Evolutionary conservation across 352 stramenopile genomes (phyloP), one percentile per base, ranked within the genome.

Genomic region (Thraustochytrium aureum): DNA sequence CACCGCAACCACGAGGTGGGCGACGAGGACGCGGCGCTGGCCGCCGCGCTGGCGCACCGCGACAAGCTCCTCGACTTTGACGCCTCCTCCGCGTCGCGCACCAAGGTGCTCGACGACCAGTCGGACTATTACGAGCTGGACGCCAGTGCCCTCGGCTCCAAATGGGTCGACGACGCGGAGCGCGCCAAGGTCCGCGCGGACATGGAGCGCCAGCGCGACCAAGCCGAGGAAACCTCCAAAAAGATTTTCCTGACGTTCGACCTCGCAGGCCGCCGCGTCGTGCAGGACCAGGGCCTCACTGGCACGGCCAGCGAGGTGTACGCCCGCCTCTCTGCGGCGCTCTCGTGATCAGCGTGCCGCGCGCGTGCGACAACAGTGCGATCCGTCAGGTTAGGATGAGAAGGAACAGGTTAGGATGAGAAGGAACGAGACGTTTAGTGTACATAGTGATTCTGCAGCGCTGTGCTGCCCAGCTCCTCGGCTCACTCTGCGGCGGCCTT

Each of bases 51-150:
- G 20, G 65, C 65, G n/a, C 75, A 75, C 65, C 75, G 74, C 32
- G 74, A 82, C 61, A 61, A 47, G 41, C 66, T 83, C 10, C 66
- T 83, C 5, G 65, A 74, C 38, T 83, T 83, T 72, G 75, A 83
- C 45, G 14, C 26, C 2, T 59, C 75, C 33, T 64, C 65, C 5
- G 75, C 30, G 6, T 60, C 65, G n/a, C 54, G 75, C 0, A 79
- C 75, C n/a, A 79, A 83, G 39, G 75, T 83, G 5, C 74, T 50
- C 47, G 75, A 83, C 47, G 75, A 83, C 50, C 61, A 82, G 39
- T 32, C 62, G 4, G 75, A 83, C 66, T 83, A 83, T 35, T 83
- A 82, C 61, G 56, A 62, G 41, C 52, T 79, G 52, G 69, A 79
- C 35, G 26, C 67, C n/a, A 52, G 54, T n/a, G 50, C 50, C 14